phyloP scores from a whole-genome alignment of 2,329 filamentous ascomycete species.

The Cephalotrichum gorgonifer region DNA sequence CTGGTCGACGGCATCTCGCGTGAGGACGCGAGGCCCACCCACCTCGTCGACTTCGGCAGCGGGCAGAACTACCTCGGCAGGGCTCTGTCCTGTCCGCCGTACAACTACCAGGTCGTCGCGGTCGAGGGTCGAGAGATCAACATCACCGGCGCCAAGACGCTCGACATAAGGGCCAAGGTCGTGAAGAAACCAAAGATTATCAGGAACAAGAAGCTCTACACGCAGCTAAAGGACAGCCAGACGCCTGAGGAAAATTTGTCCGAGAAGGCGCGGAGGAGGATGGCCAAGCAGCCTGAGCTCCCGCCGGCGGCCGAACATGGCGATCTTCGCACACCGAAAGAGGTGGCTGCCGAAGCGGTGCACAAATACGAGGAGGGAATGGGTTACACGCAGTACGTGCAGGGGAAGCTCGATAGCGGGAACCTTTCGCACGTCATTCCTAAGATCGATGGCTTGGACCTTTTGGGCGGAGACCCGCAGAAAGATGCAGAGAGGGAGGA shows the following conservation, averaged over 20 bases:
- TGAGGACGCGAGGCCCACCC: conserved; percentile 51
- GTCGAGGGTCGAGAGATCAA: conserved; percentile 84
- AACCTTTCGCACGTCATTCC: conserved; percentile 59
- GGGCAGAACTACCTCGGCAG: conserved; percentile 94
- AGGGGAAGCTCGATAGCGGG: conserved; percentile 63
- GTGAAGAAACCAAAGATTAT: conserved; percentile 62
- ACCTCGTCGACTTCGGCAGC: conserved; percentile 91
- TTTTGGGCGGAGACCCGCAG: conserved; percentile 5
- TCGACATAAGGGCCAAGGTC: conserved; percentile 74
- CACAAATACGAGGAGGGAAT: conserved; percentile 51
- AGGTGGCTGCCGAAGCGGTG: conserved; percentile 31
- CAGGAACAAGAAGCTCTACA: conserved; percentile 75
- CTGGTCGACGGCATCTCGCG: conserved; percentile 46
- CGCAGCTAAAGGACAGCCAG: conserved; percentile 34
- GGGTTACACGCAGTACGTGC: conserved; percentile 67
- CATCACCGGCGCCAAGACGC: conserved; percentile 71
- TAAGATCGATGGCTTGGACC: conserved; percentile 34
- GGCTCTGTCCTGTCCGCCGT: conserved; percentile 73
- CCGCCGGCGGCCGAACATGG: conserved; percentile 20
- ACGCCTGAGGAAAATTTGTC: conserved; percentile 11
- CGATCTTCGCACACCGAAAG: conserved; percentile 35
- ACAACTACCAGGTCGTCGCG: conserved; percentile 78
- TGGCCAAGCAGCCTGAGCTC: conserved; percentile 6
- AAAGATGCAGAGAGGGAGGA: conserved; percentile 11
- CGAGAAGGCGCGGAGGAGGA: conserved; percentile 5